phyloP scores from a whole-genome alignment of 257 asterid genomes.

The Rauvolfia tetraphylla region DNA sequence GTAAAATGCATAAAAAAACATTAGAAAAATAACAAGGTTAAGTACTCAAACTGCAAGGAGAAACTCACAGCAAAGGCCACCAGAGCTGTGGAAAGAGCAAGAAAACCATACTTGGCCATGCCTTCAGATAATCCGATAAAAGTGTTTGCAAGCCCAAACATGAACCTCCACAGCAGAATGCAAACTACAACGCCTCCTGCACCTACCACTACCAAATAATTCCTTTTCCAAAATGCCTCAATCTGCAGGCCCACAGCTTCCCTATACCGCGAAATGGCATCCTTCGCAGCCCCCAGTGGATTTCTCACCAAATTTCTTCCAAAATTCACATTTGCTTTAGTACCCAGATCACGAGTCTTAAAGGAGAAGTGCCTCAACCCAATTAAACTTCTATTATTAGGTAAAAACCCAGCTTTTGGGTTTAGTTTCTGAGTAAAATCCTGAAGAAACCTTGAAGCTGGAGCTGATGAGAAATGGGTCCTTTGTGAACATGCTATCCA shows the following conservation, averaged over 20 bases:
- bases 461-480: slow-evolving; percentile 40
- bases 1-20: slow-evolving; percentile 4
- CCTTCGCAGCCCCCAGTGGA: slow-evolving; percentile 42
- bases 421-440: slow-evolving; percentile 25
- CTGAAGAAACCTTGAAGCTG: slow-evolving; percentile 28
- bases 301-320: slow-evolving; percentile 38
- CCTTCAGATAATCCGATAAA: slow-evolving; percentile 87
- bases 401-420: slow-evolving; percentile 25
- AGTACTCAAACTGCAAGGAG: slow-evolving; percentile 14
- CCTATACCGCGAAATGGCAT: slow-evolving; percentile 45
- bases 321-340: slow-evolving; percentile 25
- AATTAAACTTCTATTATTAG: slow-evolving; percentile 18
- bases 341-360: slow-evolving; percentile 36
- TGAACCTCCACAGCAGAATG: slow-evolving; percentile 80
- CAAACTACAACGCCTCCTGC: slow-evolving; percentile 75
- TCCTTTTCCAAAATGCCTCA: slow-evolving; percentile 93
- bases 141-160: slow-evolving; percentile 77
- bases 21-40: not conserved
- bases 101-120: slow-evolving; percentile 94
- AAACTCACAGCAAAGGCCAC: slow-evolving; percentile 86
- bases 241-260: slow-evolving; percentile 72
- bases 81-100: slow-evolving; percentile 84
- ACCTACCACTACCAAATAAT: slow-evolving; percentile 55
- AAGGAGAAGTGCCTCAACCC: slow-evolving; percentile 59
- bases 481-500: slow-evolving; percentile 41